These are phyloP conservation scores for Arachis monticola DNA, from an alignment of 331 rosid genomes.

Conservation along the genomic window DNA sequence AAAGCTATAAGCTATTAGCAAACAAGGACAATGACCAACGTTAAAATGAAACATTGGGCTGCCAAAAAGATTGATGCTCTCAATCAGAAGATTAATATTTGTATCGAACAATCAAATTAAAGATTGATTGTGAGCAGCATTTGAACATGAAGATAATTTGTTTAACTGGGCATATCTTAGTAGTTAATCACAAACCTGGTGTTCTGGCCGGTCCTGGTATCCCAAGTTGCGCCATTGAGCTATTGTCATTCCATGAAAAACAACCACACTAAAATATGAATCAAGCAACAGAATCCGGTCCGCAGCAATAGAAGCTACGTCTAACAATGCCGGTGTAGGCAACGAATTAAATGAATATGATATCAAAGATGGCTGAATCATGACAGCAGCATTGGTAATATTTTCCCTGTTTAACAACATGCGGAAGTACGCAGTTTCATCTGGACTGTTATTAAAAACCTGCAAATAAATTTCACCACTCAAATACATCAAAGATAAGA, in stretches of 20 bases:
- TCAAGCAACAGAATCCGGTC: constrained; percentile 91
- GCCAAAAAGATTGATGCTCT: neutral
- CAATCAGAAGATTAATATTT: neutral
- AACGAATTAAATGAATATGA: constrained; percentile 87
- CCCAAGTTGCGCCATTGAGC: constrained; percentile 99
- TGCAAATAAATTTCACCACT: constrained; percentile 45
- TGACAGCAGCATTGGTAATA: constrained; percentile 90
- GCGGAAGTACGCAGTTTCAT: constrained; percentile 97
- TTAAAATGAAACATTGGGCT: neutral
- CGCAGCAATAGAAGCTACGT: constrained; percentile 90
- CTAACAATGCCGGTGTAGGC: constrained; percentile 91
- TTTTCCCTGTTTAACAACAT: constrained; percentile 92
- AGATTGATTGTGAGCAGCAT: constrained; percentile 2
- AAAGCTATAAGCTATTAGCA: constrained; percentile 25
- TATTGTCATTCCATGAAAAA: constrained; percentile 98
- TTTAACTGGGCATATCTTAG: constrained; percentile 15
- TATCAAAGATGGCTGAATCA: constrained; percentile 94
- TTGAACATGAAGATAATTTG: constrained; percentile 7
- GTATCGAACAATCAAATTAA: neutral
- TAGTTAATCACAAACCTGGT: constrained; percentile 60
- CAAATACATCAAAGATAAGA: constrained; percentile 16
- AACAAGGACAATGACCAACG: neutral
- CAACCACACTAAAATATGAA: constrained; percentile 87
- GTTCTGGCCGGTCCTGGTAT: constrained; percentile 86
- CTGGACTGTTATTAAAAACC: constrained; percentile 99